These are phyloP conservation scores for Carallia brachiata DNA, from an alignment of 345 rosid genomes.

Conservation along the genomic window DNA sequence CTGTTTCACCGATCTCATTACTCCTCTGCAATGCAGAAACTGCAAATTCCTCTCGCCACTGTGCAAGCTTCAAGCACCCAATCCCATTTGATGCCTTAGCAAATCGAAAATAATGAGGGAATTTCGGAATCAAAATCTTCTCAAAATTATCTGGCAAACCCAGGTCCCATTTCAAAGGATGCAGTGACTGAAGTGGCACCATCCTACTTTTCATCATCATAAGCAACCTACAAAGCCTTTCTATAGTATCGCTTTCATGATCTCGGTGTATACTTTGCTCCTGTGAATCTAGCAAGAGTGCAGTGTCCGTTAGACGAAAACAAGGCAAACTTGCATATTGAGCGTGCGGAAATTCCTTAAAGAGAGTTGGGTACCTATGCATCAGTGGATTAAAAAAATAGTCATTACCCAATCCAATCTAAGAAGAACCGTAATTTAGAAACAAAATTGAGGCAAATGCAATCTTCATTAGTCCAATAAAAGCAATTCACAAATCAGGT, in stretches of 20 bases:
- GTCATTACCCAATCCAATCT: conserved; percentile 5
- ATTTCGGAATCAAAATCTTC: conserved; percentile 55
- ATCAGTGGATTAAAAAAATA: conserved; percentile 5
- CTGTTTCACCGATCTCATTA: conserved; percentile 39
- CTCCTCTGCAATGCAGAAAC: conserved; percentile 66
- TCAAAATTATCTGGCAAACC: conserved; percentile 82
- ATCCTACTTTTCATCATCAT: conserved; percentile 86
- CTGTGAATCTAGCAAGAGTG: conserved; percentile 69
- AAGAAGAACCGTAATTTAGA: not conserved
- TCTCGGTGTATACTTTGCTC: conserved; percentile 66
- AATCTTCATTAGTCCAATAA: not conserved
- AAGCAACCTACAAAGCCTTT: conserved; percentile 73
- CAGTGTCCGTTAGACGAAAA: conserved; percentile 80
- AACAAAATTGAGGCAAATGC: not conserved
- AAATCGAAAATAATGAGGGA: conserved; percentile 60
- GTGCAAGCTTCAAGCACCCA: conserved; percentile 52
- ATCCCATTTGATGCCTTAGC: conserved; percentile 57
- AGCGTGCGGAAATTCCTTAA: conserved; percentile 79
- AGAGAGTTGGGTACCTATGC: conserved; percentile 85
- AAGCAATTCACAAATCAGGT: not conserved
- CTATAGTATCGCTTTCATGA: conserved; percentile 64
- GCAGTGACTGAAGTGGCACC: conserved; percentile 58
- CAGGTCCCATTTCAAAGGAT: conserved; percentile 80
- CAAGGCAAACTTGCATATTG: conserved; percentile 83
- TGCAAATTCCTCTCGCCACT: conserved; percentile 65